Evolutionary conservation across 106 monocot genomes (phyloP).

Genomic region (Acorus gramineus): DNA sequence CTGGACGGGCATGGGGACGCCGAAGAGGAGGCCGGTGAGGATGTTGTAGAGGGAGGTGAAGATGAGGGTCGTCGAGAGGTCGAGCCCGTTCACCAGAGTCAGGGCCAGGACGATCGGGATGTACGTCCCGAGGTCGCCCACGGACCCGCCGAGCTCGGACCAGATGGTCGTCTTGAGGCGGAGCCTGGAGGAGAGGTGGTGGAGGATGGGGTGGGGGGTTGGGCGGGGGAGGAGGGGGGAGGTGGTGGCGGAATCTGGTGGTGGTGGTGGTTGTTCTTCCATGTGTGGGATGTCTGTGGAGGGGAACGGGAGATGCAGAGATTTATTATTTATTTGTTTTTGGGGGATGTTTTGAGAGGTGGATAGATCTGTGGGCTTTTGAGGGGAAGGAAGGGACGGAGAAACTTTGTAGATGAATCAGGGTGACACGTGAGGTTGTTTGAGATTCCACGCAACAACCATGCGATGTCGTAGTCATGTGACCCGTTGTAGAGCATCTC

Average conservation of each 20-base stretch:
- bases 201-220: slow-evolving; percentile 12
- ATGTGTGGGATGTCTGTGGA: no score
- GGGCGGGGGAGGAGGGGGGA: slow-evolving; percentile 1
- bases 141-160: slow-evolving; percentile 82
- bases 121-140: slow-evolving; percentile 90
- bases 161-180: slow-evolving; percentile 61
- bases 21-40: slow-evolving; percentile 73
- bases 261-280: no score
- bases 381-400: no score
- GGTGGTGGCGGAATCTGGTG: background rate
- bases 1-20: slow-evolving; percentile 96
- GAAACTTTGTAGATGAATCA: no score
- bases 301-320: no score
- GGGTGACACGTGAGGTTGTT: no score
- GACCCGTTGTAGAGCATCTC: no score
- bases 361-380: no score
- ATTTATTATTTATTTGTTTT: no score
- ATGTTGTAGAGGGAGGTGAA: slow-evolving; percentile 93
- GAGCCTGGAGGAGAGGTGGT: slow-evolving; percentile 25
- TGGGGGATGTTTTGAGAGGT: no score
- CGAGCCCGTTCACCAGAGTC: slow-evolving; percentile 63
- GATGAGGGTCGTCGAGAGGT: slow-evolving; percentile 88
- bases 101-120: slow-evolving; percentile 91
- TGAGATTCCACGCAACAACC: no score
- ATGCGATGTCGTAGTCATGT: no score